These are phyloP conservation scores for Botrytis sinoallii DNA, from an alignment of 2,329 filamentous ascomycete species.

Conservation along the genomic window DNA sequence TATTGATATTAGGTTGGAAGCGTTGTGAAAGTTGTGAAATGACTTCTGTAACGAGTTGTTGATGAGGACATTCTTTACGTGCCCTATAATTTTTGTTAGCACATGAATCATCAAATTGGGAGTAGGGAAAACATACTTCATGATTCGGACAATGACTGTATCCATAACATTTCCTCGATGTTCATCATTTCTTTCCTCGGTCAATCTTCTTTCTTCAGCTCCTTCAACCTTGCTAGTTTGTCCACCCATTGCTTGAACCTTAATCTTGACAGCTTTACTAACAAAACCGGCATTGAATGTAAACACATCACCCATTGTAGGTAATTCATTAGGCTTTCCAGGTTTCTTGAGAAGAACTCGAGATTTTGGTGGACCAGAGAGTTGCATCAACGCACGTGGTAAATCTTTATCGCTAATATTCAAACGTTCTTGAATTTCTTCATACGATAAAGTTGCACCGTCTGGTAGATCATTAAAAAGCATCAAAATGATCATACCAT, in stretches of 20 bases:
- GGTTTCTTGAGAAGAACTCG: conserved; percentile 79
- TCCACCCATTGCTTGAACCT: conserved; percentile 76
- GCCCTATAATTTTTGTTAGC: conserved; percentile 54
- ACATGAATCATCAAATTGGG: not conserved
- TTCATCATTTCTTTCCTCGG: conserved; percentile 73
- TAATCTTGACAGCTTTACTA: conserved; percentile 82
- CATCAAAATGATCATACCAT: conserved; percentile 84
- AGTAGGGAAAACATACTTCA: conserved; percentile 61
- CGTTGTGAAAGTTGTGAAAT: conserved; percentile 64
- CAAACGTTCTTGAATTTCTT: conserved; percentile 80
- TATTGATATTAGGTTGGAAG: conserved; percentile 72
- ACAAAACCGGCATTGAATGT: conserved; percentile 77
- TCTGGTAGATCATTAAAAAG: conserved; percentile 78
- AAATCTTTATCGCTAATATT: conserved; percentile 75
- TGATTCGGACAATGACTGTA: conserved; percentile 75
- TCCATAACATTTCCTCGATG: conserved; percentile 69
- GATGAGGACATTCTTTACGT: conserved; percentile 68
- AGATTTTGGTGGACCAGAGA: conserved; percentile 81
- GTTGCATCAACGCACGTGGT: conserved; percentile 72
- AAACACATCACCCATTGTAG: conserved; percentile 72
- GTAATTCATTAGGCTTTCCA: conserved; percentile 65
- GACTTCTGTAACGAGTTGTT: conserved; percentile 68
- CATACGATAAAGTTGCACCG: conserved; percentile 53
- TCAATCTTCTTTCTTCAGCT: conserved; percentile 63
- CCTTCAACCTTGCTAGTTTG: conserved; percentile 83